These are phyloP conservation scores for Cryptococcus sp. DNA, from an alignment of 1,284 basidiomycete genomes.

Conservation along the genomic window DNA sequence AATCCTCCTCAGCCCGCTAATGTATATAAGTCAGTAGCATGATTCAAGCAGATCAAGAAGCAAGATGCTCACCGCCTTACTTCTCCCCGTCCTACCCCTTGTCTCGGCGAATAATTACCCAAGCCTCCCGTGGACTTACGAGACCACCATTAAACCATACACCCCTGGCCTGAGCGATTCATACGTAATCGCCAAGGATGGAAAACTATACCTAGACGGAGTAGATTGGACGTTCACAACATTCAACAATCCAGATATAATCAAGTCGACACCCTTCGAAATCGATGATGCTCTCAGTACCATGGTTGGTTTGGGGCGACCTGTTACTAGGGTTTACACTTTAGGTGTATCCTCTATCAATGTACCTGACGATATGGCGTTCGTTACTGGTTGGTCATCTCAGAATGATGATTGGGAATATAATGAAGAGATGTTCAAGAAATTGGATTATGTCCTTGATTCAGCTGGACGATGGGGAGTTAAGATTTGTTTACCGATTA, in stretches of 20 bases:
- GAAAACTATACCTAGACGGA: not conserved
- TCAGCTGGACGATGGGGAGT: conserved; percentile 18
- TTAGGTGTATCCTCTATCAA: conserved; percentile 13
- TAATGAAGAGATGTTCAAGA: conserved; percentile 17
- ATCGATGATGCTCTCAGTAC: not conserved
- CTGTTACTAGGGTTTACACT: conserved; percentile 31
- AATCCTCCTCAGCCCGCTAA: no score
- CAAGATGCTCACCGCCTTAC: not conserved
- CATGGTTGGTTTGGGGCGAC: conserved; percentile 12
- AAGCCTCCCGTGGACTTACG: not conserved
- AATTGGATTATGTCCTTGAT: conserved; percentile 25
- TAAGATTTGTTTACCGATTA: conserved; percentile 1
- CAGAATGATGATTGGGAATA: conserved; percentile 32
- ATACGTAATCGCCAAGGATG: not conserved
- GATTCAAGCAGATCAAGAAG: no score
- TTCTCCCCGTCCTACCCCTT: not conserved
- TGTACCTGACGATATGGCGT: conserved; percentile 22
- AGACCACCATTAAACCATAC: not conserved
- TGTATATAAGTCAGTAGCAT: no score
- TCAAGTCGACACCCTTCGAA: not conserved
- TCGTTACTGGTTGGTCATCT: conserved; percentile 27
- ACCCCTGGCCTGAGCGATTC: not conserved
- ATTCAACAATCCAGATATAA: not conserved
- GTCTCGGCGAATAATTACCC: not conserved
- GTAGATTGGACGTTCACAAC: not conserved